These are phyloP conservation scores for Podosphaera aphanis DNA, from an alignment of 2,329 filamentous ascomycete genomes.

Conservation along the genomic window DNA sequence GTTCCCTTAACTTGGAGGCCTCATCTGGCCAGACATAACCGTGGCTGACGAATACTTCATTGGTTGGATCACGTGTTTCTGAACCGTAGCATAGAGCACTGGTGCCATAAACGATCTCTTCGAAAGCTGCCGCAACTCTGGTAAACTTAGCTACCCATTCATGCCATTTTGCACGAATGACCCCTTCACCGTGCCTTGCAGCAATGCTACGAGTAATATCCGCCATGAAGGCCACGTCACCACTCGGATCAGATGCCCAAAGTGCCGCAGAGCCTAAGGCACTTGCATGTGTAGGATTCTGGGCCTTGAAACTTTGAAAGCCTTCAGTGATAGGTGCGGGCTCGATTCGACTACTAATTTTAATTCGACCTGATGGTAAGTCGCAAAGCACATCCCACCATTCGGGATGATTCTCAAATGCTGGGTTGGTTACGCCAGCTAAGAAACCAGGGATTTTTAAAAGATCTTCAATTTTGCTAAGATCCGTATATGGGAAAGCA, in stretches of 20 bases:
- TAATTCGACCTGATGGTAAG: slow-evolving; percentile 73
- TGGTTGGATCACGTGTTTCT: slow-evolving; percentile 39
- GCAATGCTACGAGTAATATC: slow-evolving; percentile 65
- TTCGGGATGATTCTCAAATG: slow-evolving; percentile 79
- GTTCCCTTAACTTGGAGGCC: slow-evolving; percentile 52
- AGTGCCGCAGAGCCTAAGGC: slow-evolving; percentile 20
- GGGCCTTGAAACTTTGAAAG: slow-evolving; percentile 66
- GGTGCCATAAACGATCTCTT: slow-evolving; percentile 84
- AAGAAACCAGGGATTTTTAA: slow-evolving; percentile 94
- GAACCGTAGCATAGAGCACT: slow-evolving; percentile 70
- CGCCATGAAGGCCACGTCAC: slow-evolving; percentile 73
- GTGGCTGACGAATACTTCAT: slow-evolving; percentile 47
- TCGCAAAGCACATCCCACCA: slow-evolving; percentile 98
- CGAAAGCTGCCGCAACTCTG: slow-evolving; percentile 75
- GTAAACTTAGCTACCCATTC: slow-evolving; percentile 91
- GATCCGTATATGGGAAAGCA: slow-evolving; percentile 91
- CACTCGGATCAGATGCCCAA: slow-evolving; percentile 32
- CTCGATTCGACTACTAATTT: slow-evolving; percentile 79
- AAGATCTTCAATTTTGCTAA: slow-evolving; percentile 92
- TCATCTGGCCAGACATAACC: slow-evolving; percentile 93
- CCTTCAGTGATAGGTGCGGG: slow-evolving; percentile 62
- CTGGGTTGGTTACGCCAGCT: slow-evolving; percentile 89
- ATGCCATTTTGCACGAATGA: slow-evolving; percentile 77
- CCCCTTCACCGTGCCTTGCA: slow-evolving; percentile 69
- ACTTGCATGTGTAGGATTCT: slow-evolving; percentile 34